Evolutionary conservation across 495 filamentous ascomycete genomes (phyloP).

Genomic region (Evernia prunastri): DNA sequence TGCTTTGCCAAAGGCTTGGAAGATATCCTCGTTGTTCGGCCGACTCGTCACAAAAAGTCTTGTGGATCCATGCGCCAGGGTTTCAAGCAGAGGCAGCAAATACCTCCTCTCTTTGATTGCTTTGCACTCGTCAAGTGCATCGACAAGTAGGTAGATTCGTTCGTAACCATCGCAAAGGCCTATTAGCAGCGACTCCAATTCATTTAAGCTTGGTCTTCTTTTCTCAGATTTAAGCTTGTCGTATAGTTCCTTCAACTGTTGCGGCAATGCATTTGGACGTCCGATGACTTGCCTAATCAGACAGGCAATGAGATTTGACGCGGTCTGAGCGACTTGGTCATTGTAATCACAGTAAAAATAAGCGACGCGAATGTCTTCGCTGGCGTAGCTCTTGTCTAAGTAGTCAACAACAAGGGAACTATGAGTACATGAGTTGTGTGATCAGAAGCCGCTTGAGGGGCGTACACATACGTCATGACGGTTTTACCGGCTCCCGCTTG

Average conservation of each 20-base stretch:
- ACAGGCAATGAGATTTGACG: conserved; percentile 23
- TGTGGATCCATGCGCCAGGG: neutral
- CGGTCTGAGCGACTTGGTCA: conserved; percentile 28
- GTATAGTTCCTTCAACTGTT: neutral
- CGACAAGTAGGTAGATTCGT: conserved; percentile 36
- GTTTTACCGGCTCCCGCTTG: conserved; percentile 15
- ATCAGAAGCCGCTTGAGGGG: neutral
- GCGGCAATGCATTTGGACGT: neutral
- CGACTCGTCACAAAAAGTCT: conserved; percentile 15
- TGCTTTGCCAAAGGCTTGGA: neutral
- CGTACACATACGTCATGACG: conserved; percentile 2
- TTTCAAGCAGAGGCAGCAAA: conserved; percentile 5
- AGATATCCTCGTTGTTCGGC: conserved; percentile 15
- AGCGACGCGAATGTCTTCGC: conserved; percentile 19
- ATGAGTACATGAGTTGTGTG: neutral
- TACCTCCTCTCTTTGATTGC: neutral
- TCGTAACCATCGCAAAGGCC: conserved; percentile 13
- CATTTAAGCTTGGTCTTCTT: neutral
- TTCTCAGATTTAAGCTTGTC: neutral
- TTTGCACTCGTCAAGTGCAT: conserved; percentile 42
- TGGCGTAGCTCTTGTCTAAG: conserved; percentile 23
- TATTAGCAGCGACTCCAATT: neutral
- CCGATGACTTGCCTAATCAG: conserved; percentile 31
- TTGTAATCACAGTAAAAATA: conserved; percentile 34
- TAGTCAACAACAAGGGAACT: conserved; percentile 34